A percentile compares a stretch with the other conserved stretches of the same genome.
These are phyloP conservation scores for Fusarium staphyleae DNA, from an alignment of 2,329 filamentous ascomycete genomes.

Conservation along the genomic window DNA sequence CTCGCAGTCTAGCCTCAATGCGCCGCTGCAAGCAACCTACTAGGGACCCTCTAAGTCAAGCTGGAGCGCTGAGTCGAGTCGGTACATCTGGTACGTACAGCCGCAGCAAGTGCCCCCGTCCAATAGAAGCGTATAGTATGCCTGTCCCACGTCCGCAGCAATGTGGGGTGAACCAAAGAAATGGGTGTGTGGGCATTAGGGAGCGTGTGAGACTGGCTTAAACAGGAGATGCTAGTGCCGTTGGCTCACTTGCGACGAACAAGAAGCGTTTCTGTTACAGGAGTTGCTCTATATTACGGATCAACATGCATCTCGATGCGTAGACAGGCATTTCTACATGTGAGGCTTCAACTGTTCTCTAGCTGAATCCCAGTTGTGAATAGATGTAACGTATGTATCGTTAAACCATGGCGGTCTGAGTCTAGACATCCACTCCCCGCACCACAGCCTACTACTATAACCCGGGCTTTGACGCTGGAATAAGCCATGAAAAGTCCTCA, in stretches of 20 bases:
- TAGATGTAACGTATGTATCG: too few relatives aligned
- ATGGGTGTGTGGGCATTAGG: slow-evolving; percentile 13
- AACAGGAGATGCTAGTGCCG: background rate
- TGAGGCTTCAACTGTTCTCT: too few relatives aligned
- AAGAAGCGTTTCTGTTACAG: too few relatives aligned
- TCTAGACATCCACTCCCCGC: too few relatives aligned
- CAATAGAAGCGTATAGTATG: slow-evolving; percentile 12
- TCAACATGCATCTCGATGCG: too few relatives aligned
- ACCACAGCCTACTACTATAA: too few relatives aligned
- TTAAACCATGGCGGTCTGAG: background rate
- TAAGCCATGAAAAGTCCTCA: too few relatives aligned
- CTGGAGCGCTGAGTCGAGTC: slow-evolving; percentile 14
- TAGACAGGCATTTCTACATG: too few relatives aligned
- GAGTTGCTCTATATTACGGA: too few relatives aligned
- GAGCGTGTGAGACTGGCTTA: background rate
- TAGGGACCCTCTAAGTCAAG: slow-evolving; percentile 1
- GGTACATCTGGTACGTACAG: slow-evolving; percentile 42
- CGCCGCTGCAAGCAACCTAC: background rate
- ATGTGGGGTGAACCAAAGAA: background rate
- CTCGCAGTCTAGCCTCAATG: background rate
- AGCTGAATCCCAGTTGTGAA: too few relatives aligned
- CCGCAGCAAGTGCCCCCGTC: slow-evolving; percentile 30
- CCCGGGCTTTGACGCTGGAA: too few relatives aligned
- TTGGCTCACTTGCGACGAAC: background rate
- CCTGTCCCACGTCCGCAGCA: slow-evolving; percentile 23